Base-by-base conservation (phyloP, 2,329 filamentous ascomycete species). In the Colletotrichum orbiculare region DNA sequence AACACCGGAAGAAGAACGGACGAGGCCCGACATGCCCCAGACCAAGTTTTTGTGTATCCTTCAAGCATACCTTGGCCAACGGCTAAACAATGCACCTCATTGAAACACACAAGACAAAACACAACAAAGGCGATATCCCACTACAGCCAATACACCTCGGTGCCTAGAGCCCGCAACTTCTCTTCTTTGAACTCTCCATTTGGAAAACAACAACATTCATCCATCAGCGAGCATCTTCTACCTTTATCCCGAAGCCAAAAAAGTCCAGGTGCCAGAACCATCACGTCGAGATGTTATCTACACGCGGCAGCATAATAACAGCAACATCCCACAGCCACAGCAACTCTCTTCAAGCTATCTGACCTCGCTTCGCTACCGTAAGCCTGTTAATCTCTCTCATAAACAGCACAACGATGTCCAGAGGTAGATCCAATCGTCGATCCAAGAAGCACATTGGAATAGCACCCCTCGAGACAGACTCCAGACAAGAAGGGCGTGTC, bases 391-490 rank as follows among this genome's bases (percentile, higher is more conserved):
- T 9, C 39, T 43, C 6, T 54, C 39, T 43, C 8, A 8, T 54
- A 12, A 41, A 54, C 25, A 25, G 25, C 25, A 15, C n/a, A 11
- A 57, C 15, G 11, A 66, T 63, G 63, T 10, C 59, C 37, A 62
- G 41, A 25, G 33, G 34, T 13, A 48, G 38, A 57, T n/a, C 52
- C 42, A 45, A 37, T 11, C 49, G 54, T 15, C 42, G 53, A 6
- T 35, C 58, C 1, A 34, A 10, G 17, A 62, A 56, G 15, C 46
- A 42, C 41, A 52, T 4, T 4, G 25, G 37, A 8, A 41, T 42
- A 10, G 42, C 35, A 13, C 50, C 17, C 12, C 15, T 46, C 6
- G 52, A 63, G 8, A 8, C 59, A 7, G 41, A 57, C 11, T 13
- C 34, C 42, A 15, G 17, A 8, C 35, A 35, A 13, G 33, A 56